phyloP scores from a whole-genome alignment of 176 grass and related monocot genomes.

The Thinopyrum elongatum region DNA sequence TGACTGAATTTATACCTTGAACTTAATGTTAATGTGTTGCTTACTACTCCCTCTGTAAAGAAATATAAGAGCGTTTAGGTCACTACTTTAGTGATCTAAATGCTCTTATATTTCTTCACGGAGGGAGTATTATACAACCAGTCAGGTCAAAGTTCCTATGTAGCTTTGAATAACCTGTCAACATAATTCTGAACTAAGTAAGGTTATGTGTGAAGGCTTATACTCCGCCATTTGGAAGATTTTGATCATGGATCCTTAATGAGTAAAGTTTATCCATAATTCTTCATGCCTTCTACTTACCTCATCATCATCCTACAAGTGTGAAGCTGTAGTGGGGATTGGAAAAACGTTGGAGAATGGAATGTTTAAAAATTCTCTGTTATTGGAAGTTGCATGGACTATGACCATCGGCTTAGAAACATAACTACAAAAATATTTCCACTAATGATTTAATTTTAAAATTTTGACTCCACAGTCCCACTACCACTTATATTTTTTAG shows the following conservation, averaged over 20 bases:
- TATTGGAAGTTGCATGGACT: background rate
- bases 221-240: background rate
- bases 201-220: background rate
- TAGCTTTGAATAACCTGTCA: background rate
- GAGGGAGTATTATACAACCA: background rate
- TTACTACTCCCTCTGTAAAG: background rate
- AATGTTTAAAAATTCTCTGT: background rate
- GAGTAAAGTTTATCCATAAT: background rate
- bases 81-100: too few species aligned
- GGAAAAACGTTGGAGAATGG: background rate
- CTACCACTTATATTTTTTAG: background rate
- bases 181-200: conserved; percentile 14
- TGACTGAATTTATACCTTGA: background rate
- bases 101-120: too few species aligned
- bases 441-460: background rate
- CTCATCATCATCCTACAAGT: conserved; percentile 1
- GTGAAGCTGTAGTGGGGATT: background rate
- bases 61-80: too few species aligned
- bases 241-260: background rate
- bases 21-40: conserved; percentile 5
- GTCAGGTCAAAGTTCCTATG: background rate
- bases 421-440: background rate
- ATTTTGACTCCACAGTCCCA: background rate
- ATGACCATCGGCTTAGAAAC: background rate
- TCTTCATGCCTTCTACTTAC: background rate